Base-by-base conservation (phyloP, 2,329 filamentous ascomycete genomes). In the Bipolaris victoriae region DNA sequence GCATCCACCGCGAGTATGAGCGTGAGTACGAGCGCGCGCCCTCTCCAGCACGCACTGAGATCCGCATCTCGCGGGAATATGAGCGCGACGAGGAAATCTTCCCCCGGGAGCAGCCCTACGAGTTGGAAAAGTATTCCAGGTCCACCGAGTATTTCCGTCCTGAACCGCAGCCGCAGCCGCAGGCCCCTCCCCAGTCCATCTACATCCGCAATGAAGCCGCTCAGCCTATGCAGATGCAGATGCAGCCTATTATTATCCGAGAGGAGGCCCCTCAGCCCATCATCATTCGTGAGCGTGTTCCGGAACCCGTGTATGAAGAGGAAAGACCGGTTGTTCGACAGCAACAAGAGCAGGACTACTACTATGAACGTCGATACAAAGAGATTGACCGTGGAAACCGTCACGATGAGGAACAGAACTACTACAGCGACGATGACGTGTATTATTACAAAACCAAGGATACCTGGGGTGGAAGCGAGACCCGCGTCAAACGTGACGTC, bases 381-480 rank as follows among this genome's bases (percentile, higher is more conserved):
- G 83, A 86, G 67, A 78, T 84, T 39, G 83, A 85, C 56, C 79
- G 82, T 26, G 79, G 76, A 51, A 75, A 77, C 59, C 73, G 76
- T 55, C 74, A 74, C 52, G 76, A 79, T 3, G 67, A 76, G 49
- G 60, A 77, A 78, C 24, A 77, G 76, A 43, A 77, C 79, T 81
- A 79, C 60, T 86, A 84, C 69, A 85, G 85, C 64, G 86, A 88
- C 66, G 85, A 88, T 60, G 86, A 86, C 65, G 82, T 87, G 52
- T 86, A 87, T 64, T 77, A 86, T 36, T 82, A 82, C 64, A 82
- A 83, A 76, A 81, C 83, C 79, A 65, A 81, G 77, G 66, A 78
- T 66, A 78, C 75, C 40, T 78, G 72, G 67, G 73, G 70, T 18
- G 72, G 74, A 29, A 60, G 64, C 10, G 81, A 81, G 51, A 80